phyloP scores from a whole-genome alignment of 805 yeast species.

The Blastobotrys attinorum region DNA sequence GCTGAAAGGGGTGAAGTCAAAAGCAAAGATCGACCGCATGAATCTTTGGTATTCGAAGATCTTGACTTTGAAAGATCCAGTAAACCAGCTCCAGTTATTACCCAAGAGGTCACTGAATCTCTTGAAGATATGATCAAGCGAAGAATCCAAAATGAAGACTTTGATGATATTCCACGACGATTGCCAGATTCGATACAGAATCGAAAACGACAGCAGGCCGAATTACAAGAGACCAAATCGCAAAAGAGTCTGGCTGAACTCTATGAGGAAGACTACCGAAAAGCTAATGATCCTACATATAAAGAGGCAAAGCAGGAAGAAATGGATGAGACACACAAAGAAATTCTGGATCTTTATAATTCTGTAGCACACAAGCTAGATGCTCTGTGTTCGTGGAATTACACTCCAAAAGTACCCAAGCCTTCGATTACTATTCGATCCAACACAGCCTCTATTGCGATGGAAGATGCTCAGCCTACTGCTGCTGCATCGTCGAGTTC shows the following conservation, averaged over 20 bases:
- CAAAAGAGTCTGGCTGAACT: constrained; percentile 82
- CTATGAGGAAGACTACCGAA: constrained; percentile 73
- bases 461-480: constrained; percentile 97
- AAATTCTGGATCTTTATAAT: constrained; percentile 58
- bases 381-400: constrained; percentile 88
- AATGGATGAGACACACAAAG: constrained; percentile 65
- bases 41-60: constrained; percentile 67
- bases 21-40: constrained; percentile 72
- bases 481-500: constrained; percentile 57
- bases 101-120: constrained; percentile 77
- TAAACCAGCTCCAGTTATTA: constrained; percentile 92
- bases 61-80: constrained; percentile 88
- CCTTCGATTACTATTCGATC: constrained; percentile 75
- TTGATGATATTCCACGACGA: constrained; percentile 78
- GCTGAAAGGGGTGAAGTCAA: constrained; percentile 88
- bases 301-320: constrained; percentile 52
- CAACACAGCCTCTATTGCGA: constrained; percentile 68
- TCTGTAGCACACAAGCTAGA: constrained; percentile 66
- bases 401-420: constrained; percentile 82
- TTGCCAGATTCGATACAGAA: constrained; percentile 58
- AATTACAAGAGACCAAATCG: constrained; percentile 78
- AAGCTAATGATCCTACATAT: constrained; percentile 30
- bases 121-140: constrained; percentile 83
- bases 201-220: constrained; percentile 35
- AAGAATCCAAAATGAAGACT: constrained; percentile 64